Conservation (phyloP, 768 basidiomycete species). For the Suillus paluster region DNA sequence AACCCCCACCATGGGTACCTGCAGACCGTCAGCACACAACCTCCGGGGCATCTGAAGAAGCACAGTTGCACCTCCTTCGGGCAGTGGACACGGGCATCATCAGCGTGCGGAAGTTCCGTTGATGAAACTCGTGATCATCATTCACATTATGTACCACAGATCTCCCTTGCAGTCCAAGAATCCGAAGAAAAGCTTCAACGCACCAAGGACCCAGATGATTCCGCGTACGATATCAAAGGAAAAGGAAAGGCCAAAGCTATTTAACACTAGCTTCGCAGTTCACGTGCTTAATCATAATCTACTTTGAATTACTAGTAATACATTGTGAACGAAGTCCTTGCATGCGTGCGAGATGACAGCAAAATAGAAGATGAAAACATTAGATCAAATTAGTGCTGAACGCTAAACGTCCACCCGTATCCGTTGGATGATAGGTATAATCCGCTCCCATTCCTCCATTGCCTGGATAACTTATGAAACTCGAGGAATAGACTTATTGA, state of each 20-base stretch:
- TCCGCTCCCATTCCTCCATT: slow-evolving; percentile 97
- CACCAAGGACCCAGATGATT: slow-evolving; percentile 12
- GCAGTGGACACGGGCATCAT: slow-evolving; percentile 86
- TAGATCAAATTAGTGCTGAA: slow-evolving; percentile 16
- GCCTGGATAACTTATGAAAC: slow-evolving; percentile 49
- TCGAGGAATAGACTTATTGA: slow-evolving; percentile 8
- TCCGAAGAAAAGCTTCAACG: slow-evolving; percentile 66
- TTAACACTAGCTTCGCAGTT: slow-evolving; percentile 3
- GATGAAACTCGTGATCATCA: neutral
- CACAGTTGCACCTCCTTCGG: slow-evolving; percentile 75
- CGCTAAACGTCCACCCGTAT: slow-evolving; percentile 89
- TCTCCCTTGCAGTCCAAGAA: slow-evolving; percentile 81
- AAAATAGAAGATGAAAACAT: slow-evolving; percentile 16
- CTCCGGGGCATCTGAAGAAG: slow-evolving; percentile 59
- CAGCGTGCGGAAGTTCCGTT: slow-evolving; percentile 48
- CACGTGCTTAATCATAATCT: slow-evolving; percentile 3
- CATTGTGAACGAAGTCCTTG: slow-evolving; percentile 15
- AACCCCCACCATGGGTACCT: slow-evolving; percentile 82
- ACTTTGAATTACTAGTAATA: slow-evolving; percentile 15
- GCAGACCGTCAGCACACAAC: slow-evolving; percentile 74
- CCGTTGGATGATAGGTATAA: slow-evolving; percentile 91
- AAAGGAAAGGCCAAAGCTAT: slow-evolving; percentile 16
- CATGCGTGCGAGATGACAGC: slow-evolving; percentile 14
- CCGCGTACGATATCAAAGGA: slow-evolving; percentile 11
- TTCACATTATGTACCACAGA: slow-evolving; percentile 39